Conservation (phyloP, 371 early-diverging fungal genomes). For the Mortierella sp. region DNA sequence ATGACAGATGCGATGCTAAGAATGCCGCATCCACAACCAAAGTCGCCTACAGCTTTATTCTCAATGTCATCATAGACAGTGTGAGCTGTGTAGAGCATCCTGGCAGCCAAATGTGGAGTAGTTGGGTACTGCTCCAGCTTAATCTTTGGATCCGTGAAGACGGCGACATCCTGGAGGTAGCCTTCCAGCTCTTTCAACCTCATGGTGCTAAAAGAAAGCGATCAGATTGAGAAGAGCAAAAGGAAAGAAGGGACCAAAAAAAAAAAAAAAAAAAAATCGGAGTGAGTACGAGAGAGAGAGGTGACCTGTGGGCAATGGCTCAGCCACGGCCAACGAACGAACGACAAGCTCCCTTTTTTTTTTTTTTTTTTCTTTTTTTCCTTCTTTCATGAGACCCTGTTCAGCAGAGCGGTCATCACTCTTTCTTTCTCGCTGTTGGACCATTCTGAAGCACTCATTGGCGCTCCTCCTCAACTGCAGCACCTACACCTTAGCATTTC, state of each 20-base stretch:
- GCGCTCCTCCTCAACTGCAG: background rate
- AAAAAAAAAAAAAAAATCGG: background rate
- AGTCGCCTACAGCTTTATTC: slow-evolving; percentile 78
- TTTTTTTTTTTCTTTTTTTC: slow-evolving; percentile 12
- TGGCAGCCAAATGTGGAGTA: slow-evolving; percentile 83
- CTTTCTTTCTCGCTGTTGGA: background rate
- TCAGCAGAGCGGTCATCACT: too few relatives aligned
- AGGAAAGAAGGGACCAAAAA: background rate
- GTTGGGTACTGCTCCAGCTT: slow-evolving; percentile 90
- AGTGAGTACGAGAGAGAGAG: background rate
- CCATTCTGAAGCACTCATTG: background rate
- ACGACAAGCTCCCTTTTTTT: background rate
- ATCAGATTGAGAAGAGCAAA: background rate
- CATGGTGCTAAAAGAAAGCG: slow-evolving; percentile 62
- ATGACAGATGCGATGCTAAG: slow-evolving; percentile 56
- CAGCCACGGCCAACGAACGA: slow-evolving; percentile 24
- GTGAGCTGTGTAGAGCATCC: slow-evolving; percentile 87
- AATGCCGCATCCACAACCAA: slow-evolving; percentile 89
- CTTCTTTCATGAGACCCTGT: background rate
- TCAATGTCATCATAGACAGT: slow-evolving; percentile 81
- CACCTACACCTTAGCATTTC: background rate
- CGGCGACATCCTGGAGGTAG: slow-evolving; percentile 75
- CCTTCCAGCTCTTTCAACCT: slow-evolving; percentile 82
- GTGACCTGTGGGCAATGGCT: background rate
- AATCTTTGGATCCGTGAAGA: slow-evolving; percentile 82